phyloP scores from a whole-genome alignment of 2,329 filamentous ascomycete species.

The Microsporum ferrugineum region DNA sequence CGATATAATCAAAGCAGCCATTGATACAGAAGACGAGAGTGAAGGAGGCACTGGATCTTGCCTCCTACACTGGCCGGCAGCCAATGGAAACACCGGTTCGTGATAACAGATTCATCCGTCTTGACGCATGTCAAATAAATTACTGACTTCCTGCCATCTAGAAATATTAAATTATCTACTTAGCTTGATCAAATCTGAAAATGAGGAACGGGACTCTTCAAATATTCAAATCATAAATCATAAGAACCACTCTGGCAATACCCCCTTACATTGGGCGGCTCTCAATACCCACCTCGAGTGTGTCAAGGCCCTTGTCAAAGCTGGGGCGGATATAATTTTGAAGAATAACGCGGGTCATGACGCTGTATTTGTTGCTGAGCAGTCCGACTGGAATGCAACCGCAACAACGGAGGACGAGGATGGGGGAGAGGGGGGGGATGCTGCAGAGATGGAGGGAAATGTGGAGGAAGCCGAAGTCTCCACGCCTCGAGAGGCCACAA shows the following conservation, averaged over 20 bases:
- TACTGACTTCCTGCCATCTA: not conserved
- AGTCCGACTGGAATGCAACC: constrained; percentile 47
- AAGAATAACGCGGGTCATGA: constrained; percentile 79
- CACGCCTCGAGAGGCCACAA: constrained; percentile 15
- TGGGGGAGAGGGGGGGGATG: constrained; percentile 13
- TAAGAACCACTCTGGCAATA: constrained; percentile 76
- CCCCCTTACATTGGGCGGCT: constrained; percentile 85
- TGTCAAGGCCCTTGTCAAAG: constrained; percentile 64
- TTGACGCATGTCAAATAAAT: not conserved
- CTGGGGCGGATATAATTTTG: constrained; percentile 64
- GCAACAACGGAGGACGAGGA: not conserved
- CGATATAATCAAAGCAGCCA: constrained; percentile 58
- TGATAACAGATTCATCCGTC: constrained; percentile 15
- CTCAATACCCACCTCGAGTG: constrained; percentile 74
- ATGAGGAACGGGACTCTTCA: constrained; percentile 5
- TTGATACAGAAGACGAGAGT: constrained; percentile 66
- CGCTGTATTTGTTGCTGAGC: constrained; percentile 60
- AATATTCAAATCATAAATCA: constrained; percentile 30
- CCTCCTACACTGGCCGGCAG: constrained; percentile 76
- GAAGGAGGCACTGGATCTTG: constrained; percentile 41
- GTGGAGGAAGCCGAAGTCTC: not conserved
- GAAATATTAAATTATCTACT: constrained; percentile 41
- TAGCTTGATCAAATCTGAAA: constrained; percentile 27
- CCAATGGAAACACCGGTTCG: constrained; percentile 74
- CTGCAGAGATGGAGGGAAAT: constrained; percentile 5